Base-by-base conservation (phyloP, 2,329 filamentous ascomycete genomes). In the Daldinia sp. region DNA sequence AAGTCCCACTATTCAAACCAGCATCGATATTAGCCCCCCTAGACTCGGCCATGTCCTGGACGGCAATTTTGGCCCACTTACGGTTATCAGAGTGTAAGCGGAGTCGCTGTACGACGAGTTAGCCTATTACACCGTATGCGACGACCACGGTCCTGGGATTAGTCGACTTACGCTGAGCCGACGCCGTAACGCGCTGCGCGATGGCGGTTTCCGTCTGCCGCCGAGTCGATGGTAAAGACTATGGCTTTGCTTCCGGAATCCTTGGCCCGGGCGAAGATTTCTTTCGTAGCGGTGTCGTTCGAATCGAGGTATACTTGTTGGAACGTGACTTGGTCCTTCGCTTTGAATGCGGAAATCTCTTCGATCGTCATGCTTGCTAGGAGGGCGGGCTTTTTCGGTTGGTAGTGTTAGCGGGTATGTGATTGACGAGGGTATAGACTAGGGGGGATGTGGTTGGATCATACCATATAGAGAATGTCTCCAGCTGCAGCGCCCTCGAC, bases 381-480 rank as follows among this genome's bases (percentile, higher is more conserved):
- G 4, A 69, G 23, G 3, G 72, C 64, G 5, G 66, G 64, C 70
- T 72, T 32, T 47, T 15, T 1, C 10, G 2, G 25, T 13, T 9
- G 8, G 7, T 17, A 8, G 57, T 27, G 29, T 68, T 51, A 65
- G 66, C 19, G 5, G 9, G 10, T 30, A 13, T 3, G 15, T 9
- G 13, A 10, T 17, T 48, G 2, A n/a, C 8, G 23, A n/a, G 27
- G 13, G 1, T 34, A 23, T 45, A 23, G 2, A 10, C 1, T n/a
- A 5, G 3, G 3, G 1, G 17, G 10, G 3, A 43, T 1, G 3
- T 17, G 35, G 10, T 29, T 1, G 10, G 6, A 15, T 10, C 56
- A 37, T 63, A 72, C 71, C 39, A 80, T 78, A 64, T 82, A 81
- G 2, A 81, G 67, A 37, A 81, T 78, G 37, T 78, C 69, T 8